Percentiles rank a stretch among this genome's conserved stretches.
These are phyloP conservation scores for Clarireedia homoeocarpa DNA, from an alignment of 2,329 filamentous ascomycete genomes.

Conservation along the genomic window DNA sequence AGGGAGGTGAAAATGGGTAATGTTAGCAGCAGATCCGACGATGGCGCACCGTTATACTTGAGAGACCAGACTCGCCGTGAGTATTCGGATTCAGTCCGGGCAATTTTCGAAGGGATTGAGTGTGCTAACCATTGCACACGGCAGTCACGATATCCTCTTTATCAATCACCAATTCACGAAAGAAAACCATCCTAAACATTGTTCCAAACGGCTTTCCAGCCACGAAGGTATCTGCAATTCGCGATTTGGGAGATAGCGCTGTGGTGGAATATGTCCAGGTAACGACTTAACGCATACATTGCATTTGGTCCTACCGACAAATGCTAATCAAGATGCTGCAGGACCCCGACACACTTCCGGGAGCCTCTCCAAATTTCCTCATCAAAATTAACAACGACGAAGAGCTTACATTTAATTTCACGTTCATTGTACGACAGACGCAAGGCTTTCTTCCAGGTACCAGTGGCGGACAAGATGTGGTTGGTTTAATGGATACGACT, in stretches of 20 bases:
- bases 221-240: constrained; percentile 64
- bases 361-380: constrained; percentile 62
- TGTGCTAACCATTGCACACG: constrained; percentile 11
- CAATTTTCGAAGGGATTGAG: not conserved
- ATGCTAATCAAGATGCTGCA: constrained; percentile 32
- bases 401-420: constrained; percentile 88
- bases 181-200: constrained; percentile 69
- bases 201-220: constrained; percentile 84
- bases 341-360: constrained; percentile 63
- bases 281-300: constrained; percentile 20
- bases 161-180: constrained; percentile 70
- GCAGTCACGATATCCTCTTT: constrained; percentile 83
- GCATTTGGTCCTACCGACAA: constrained; percentile 2
- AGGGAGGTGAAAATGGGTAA: constrained; percentile 68
- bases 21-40: constrained; percentile 81
- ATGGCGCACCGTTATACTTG: constrained; percentile 71
- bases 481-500: constrained; percentile 55
- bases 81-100: constrained; percentile 30
- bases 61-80: constrained; percentile 88
- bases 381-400: constrained; percentile 85
- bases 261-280: constrained; percentile 92
- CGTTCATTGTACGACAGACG: constrained; percentile 65
- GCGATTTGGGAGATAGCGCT: constrained; percentile 63
- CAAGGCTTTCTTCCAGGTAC: constrained; percentile 33
- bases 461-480: constrained; percentile 41